A percentile compares a stretch with the other conserved stretches of the same genome.
phyloP scores from a whole-genome alignment of 148 eudicot species.

The Hydrangea macrophylla region DNA sequence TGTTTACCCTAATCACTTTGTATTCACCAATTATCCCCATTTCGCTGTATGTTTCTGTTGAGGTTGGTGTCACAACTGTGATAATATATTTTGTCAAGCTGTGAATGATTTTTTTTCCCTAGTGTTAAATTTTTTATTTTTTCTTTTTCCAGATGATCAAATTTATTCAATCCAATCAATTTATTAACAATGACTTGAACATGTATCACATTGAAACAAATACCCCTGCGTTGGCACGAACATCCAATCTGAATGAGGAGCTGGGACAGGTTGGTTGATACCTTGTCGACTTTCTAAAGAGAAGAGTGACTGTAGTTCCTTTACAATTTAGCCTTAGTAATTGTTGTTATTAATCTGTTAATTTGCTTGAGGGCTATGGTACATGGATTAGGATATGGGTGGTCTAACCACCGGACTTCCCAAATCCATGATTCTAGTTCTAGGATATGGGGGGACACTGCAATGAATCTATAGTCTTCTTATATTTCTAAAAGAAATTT shows the following conservation, averaged over 20 bases:
- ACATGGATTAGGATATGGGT: no score
- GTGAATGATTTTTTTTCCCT: conserved; percentile 3
- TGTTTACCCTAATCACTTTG: conserved; percentile 92
- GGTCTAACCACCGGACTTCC: no score
- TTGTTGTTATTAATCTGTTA: not conserved
- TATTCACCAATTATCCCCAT: conserved; percentile 97
- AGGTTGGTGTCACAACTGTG: conserved; percentile 43
- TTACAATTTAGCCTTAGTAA: not conserved
- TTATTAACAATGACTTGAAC: conserved; percentile 88
- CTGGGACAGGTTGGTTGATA: conserved; percentile 86
- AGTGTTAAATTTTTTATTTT: conserved; percentile 13
- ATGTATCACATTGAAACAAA: conserved; percentile 91
- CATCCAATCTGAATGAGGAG: conserved; percentile 98
- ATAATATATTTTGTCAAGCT: conserved; percentile 4
- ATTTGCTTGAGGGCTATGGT: not conserved
- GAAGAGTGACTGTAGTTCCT: not conserved
- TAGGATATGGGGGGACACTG: no score
- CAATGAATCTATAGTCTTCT: no score
- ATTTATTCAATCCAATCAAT: conserved; percentile 84
- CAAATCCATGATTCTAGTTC: no score
- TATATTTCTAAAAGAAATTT: no score
- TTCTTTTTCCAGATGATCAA: conserved; percentile 70
- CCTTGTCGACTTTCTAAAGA: conserved; percentile 1
- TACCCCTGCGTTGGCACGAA: conserved; percentile 93
- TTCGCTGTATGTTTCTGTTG: conserved; percentile 96